A percentile compares a stretch with the other conserved stretches of the same genome.
phyloP scores from a whole-genome alignment of 2,329 filamentous ascomycete species.

The Aspergillus intermedius region DNA sequence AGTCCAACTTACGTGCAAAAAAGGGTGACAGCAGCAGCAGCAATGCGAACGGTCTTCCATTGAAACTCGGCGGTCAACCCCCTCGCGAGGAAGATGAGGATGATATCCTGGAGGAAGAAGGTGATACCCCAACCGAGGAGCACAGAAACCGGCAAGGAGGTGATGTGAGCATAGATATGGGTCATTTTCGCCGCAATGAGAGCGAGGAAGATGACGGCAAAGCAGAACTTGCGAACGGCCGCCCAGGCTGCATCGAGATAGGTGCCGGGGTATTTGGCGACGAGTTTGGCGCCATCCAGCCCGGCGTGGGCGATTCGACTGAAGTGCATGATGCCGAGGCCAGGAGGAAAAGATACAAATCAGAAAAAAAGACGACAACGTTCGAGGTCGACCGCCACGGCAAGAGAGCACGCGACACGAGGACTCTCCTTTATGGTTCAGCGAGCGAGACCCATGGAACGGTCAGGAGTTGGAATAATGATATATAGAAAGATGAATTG shows the following conservation, averaged over 20 bases:
- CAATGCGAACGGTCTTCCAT: slow-evolving; percentile 13
- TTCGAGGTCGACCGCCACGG: background rate
- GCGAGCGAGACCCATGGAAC: background rate
- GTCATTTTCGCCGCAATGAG: slow-evolving; percentile 21
- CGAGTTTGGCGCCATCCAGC: background rate
- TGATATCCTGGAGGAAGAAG: slow-evolving; percentile 26
- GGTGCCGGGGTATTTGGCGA: background rate
- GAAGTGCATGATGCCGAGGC: background rate
- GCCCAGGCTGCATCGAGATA: slow-evolving; percentile 20
- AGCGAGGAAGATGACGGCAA: slow-evolving; percentile 21
- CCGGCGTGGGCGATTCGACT: background rate
- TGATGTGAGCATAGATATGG: slow-evolving; percentile 22
- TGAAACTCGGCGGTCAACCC: slow-evolving; percentile 16
- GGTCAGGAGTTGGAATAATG: background rate
- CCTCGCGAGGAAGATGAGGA: slow-evolving; percentile 18
- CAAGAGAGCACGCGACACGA: background rate
- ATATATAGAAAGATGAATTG: too few species aligned
- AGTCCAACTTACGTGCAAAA: slow-evolving; percentile 22
- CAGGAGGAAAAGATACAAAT: too few species aligned
- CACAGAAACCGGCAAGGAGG: slow-evolving; percentile 17
- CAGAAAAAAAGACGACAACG: too few species aligned
- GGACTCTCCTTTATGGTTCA: background rate
- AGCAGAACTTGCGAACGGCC: slow-evolving; percentile 25
- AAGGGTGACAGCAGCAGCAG: slow-evolving; percentile 18
- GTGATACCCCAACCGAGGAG: slow-evolving; percentile 23